Conservation (phyloP, 768 basidiomycete species). For the Boletus rubropictus region DNA sequence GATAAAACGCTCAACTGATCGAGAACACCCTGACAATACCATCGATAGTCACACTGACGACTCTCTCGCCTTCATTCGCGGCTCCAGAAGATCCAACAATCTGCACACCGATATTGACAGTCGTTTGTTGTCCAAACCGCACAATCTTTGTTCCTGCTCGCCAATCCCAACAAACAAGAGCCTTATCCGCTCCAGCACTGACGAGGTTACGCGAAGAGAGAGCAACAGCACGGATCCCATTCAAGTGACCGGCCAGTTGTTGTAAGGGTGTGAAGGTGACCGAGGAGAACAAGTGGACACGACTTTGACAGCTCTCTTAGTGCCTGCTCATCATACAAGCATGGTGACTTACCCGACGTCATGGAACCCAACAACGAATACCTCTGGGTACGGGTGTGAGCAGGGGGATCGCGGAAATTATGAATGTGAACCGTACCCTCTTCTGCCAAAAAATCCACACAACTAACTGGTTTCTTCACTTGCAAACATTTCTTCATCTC, state of each 20-base stretch:
- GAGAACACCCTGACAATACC: slow-evolving; percentile 88
- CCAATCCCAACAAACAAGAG: slow-evolving; percentile 86
- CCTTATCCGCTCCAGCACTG: slow-evolving; percentile 71
- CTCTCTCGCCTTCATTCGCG: slow-evolving; percentile 62
- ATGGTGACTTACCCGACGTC: slow-evolving; percentile 69
- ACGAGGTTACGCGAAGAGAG: slow-evolving; percentile 81
- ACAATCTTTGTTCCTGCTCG: slow-evolving; percentile 83
- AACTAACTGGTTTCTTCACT: slow-evolving; percentile 87
- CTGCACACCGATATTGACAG: slow-evolving; percentile 86
- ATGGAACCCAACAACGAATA: slow-evolving; percentile 89
- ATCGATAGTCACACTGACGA: slow-evolving; percentile 90
- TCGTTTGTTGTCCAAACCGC: slow-evolving; percentile 89
- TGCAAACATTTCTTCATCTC: slow-evolving; percentile 68
- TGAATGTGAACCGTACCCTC: slow-evolving; percentile 47
- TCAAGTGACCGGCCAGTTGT: slow-evolving; percentile 79
- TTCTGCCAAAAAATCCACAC: slow-evolving; percentile 79
- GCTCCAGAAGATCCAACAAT: slow-evolving; percentile 50
- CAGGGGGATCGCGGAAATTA: background rate
- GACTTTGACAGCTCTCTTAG: slow-evolving; percentile 37
- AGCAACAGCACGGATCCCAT: slow-evolving; percentile 86
- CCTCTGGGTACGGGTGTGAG: slow-evolving; percentile 43
- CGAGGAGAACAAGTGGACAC: slow-evolving; percentile 84
- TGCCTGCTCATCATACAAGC: background rate
- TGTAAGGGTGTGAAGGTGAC: slow-evolving; percentile 79
- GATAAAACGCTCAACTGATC: slow-evolving; percentile 55